phyloP scores from a whole-genome alignment of 2,329 filamentous ascomycete species.

The Endoconidiophora polonica region DNA sequence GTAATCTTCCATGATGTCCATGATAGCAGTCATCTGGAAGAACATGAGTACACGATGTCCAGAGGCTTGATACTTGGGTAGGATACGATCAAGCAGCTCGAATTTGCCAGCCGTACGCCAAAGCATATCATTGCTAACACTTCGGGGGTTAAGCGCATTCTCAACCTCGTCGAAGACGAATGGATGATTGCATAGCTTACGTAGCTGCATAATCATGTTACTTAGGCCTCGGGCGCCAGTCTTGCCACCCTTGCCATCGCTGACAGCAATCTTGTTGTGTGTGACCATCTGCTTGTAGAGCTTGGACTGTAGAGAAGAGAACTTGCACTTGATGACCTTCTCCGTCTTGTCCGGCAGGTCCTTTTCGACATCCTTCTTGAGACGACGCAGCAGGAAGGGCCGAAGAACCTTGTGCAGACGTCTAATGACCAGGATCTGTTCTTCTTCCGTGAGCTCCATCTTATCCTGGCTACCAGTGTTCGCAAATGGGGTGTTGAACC shows the following conservation, averaged over 20 bases:
- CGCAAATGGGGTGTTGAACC: slow-evolving; percentile 99
- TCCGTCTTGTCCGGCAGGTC: slow-evolving; percentile 98
- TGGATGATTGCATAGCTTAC: slow-evolving; percentile 96
- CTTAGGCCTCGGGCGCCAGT: slow-evolving; percentile 84
- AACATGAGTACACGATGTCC: slow-evolving; percentile 97
- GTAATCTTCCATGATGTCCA: slow-evolving; percentile 99
- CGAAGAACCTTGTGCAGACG: slow-evolving; percentile 95
- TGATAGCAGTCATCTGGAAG: slow-evolving; percentile 99
- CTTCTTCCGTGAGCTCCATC: slow-evolving; percentile 99
- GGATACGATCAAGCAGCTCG: slow-evolving; percentile 75
- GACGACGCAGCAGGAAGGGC: slow-evolving; percentile 89
- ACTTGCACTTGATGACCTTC: slow-evolving; percentile 97
- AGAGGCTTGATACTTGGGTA: slow-evolving; percentile 83
- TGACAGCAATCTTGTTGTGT: slow-evolving; percentile 85
- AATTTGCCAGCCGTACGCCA: slow-evolving; percentile 98
- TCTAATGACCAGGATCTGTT: slow-evolving; percentile 93
- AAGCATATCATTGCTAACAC: slow-evolving; percentile 75
- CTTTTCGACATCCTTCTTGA: slow-evolving; percentile 99
- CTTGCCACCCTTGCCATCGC: slow-evolving; percentile 90
- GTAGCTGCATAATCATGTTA: slow-evolving; percentile 99
- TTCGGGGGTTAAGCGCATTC: slow-evolving; percentile 88
- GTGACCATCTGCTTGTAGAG: slow-evolving; percentile 96
- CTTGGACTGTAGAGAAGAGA: slow-evolving; percentile 82
- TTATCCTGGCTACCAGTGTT: slow-evolving; percentile 97
- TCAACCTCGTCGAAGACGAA: slow-evolving; percentile 98